phyloP scores from a whole-genome alignment of 306 rosid species.

The Acmispon strigosus region DNA sequence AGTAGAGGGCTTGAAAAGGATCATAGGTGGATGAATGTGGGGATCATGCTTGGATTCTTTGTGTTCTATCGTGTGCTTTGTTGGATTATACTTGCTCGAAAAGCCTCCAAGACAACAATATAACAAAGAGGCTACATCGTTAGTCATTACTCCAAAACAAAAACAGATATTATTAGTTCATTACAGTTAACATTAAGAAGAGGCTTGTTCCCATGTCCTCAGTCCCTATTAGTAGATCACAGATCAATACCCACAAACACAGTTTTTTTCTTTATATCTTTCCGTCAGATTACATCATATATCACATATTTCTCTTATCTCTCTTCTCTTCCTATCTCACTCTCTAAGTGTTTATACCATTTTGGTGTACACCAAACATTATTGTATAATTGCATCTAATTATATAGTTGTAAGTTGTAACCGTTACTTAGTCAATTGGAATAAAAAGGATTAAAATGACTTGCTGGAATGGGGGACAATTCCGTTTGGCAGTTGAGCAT shows the following conservation, averaged over 20 bases:
- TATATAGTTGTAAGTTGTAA: no score
- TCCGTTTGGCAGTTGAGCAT: neutral
- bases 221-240: no score
- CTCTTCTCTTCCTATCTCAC: no score
- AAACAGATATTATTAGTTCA: neutral
- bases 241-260: no score
- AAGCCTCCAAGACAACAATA: constrained; percentile 53
- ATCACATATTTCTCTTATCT: no score
- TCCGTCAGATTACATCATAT: no score
- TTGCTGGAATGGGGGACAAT: neutral
- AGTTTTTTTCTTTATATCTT: no score
- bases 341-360: no score
- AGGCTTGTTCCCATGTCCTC: no score
- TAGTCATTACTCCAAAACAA: neutral
- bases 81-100: constrained; percentile 69
- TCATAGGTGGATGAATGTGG: constrained; percentile 65
- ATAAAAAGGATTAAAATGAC: neutral
- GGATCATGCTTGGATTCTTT: constrained; percentile 70
- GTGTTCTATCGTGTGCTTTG: constrained; percentile 70
- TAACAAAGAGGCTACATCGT: neutral
- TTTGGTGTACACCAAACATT: no score
- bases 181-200: neutral
- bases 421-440: neutral
- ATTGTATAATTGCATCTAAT: no score
- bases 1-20: constrained; percentile 76